Conservation (phyloP, 2,329 filamentous ascomycete genomes). For the Paraphaeosphaeria sporulosa region DNA sequence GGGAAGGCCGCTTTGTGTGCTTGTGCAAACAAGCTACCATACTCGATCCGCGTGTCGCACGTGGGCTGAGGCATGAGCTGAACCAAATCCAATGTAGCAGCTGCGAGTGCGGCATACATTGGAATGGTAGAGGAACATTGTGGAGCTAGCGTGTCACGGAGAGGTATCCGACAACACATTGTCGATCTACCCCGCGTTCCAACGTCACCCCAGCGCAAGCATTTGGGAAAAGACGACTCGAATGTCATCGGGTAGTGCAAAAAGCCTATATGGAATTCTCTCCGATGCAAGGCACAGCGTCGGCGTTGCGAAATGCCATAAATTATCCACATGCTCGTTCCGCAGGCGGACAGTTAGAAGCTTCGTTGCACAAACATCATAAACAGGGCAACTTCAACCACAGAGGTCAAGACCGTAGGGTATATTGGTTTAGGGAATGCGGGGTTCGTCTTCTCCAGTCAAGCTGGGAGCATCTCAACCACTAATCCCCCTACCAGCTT, state of each 20-base stretch:
- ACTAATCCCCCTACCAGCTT: slow-evolving; percentile 2
- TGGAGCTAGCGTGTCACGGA: neutral
- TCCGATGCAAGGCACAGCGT: neutral
- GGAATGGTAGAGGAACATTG: neutral
- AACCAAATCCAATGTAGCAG: neutral
- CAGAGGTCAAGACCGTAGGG: slow-evolving; percentile 5
- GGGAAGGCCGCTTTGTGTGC: neutral
- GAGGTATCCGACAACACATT: neutral
- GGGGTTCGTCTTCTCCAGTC: neutral
- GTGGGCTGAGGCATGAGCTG: neutral
- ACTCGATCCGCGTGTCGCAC: neutral
- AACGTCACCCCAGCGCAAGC: neutral
- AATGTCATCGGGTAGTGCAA: neutral
- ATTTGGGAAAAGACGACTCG: neutral
- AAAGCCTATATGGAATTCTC: neutral
- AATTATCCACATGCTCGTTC: neutral
- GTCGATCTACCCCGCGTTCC: slow-evolving; percentile 1
- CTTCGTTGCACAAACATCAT: neutral
- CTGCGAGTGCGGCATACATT: neutral
- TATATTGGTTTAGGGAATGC: slow-evolving; percentile 19
- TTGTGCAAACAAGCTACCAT: neutral
- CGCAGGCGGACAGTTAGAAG: neutral
- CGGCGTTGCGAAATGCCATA: neutral
- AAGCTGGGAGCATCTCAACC: neutral
- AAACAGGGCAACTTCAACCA: neutral